phyloP scores from a whole-genome alignment of 2,329 filamentous ascomycete species.

The Byssoonygena ceratinophila region DNA sequence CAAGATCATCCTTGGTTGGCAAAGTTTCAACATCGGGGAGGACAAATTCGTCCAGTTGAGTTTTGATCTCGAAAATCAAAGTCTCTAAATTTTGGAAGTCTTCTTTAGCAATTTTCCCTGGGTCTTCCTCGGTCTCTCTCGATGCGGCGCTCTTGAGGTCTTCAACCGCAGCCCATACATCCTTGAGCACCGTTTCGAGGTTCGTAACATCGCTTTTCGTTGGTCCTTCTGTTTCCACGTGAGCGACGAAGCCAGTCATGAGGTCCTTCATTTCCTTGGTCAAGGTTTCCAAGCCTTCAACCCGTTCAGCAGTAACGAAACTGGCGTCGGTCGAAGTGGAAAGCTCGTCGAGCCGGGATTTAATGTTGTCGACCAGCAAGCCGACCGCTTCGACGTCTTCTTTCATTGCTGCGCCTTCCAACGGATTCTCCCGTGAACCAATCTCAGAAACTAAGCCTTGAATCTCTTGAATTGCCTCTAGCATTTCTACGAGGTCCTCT shows the following conservation, averaged over 20 bases:
- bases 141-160: constrained; percentile 48
- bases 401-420: constrained; percentile 51
- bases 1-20: constrained; percentile 65
- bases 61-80: constrained; percentile 75
- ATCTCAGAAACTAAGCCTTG: constrained; percentile 50
- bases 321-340: constrained; percentile 55
- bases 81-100: constrained; percentile 74
- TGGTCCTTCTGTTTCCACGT: constrained; percentile 57
- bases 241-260: constrained; percentile 54
- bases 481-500: constrained; percentile 38
- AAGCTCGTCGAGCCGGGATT: constrained; percentile 75
- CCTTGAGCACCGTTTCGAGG: constrained; percentile 66
- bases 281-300: constrained; percentile 55
- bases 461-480: constrained; percentile 41
- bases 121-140: constrained; percentile 39
- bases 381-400: constrained; percentile 88
- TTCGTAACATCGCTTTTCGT: constrained; percentile 66
- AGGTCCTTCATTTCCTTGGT: constrained; percentile 66
- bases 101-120: constrained; percentile 62
- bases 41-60: constrained; percentile 61
- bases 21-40: constrained; percentile 60
- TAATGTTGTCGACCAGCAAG: constrained; percentile 79
- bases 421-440: constrained; percentile 25
- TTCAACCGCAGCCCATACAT: constrained; percentile 64
- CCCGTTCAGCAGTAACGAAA: constrained; percentile 51